Evolutionary conservation across 2,329 filamentous ascomycete species (phyloP).

Genomic region (Nothophaeocryptopus gaeumannii): DNA sequence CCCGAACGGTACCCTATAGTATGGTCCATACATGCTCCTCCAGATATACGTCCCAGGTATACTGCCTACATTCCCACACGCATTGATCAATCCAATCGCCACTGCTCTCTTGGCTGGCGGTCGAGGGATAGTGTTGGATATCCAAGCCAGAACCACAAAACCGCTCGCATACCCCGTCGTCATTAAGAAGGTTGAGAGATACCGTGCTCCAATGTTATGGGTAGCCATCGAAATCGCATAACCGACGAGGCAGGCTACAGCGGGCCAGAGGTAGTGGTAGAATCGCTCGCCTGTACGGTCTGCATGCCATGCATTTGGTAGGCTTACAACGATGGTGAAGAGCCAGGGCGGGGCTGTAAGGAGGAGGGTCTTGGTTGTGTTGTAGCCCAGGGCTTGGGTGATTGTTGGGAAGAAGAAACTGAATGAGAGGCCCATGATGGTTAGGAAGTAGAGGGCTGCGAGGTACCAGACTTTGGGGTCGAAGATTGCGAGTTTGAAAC

Average conservation of each 20-base stretch:
- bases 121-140: conserved; percentile 36
- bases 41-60: conserved; percentile 16
- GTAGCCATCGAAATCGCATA: conserved; percentile 19
- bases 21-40: conserved; percentile 11
- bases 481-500: conserved; percentile 17
- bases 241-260: conserved; percentile 51
- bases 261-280: conserved; percentile 54
- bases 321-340: conserved; percentile 32
- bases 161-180: conserved; percentile 11
- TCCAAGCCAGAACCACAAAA: conserved; percentile 55
- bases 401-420: conserved; percentile 32
- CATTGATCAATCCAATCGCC: conserved; percentile 27
- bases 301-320: conserved; percentile 37
- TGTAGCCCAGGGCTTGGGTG: conserved; percentile 34
- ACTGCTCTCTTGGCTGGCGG: conserved; percentile 28
- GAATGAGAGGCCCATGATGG: conserved; percentile 30
- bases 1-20: conserved; percentile 11
- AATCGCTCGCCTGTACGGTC: conserved; percentile 35
- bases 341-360: conserved; percentile 35
- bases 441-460: conserved; percentile 14
- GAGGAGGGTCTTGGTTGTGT: conserved; percentile 31
- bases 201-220: conserved; percentile 19
- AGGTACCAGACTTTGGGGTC: conserved; percentile 21
- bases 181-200: conserved; percentile 17
- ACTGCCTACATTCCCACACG: conserved; percentile 20